Evolutionary conservation across 192 early-diverging fungal species (phyloP).

Genomic region (Backusella morwellensis): DNA sequence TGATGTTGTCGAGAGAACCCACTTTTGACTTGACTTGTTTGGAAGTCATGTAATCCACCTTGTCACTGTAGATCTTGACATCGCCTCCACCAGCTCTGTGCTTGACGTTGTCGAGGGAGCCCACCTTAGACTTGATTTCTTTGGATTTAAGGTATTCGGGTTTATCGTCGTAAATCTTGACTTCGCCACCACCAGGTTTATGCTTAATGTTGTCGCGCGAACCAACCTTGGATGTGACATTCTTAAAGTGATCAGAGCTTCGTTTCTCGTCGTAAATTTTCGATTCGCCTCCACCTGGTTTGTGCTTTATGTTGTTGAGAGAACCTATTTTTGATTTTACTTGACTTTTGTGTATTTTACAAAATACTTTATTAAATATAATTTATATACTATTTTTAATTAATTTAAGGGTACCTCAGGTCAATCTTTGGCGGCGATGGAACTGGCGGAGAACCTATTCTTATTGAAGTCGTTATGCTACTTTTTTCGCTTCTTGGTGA

Average conservation of each 20-base stretch:
- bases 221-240: too few species aligned
- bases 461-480: not conserved
- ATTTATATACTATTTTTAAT: not conserved
- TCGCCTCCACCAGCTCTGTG: not conserved
- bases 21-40: not conserved
- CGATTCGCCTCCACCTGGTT: not conserved
- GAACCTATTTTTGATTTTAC: constrained; percentile 14
- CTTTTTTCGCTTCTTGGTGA: not conserved
- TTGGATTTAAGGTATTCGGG: too few species aligned
- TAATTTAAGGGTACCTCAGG: not conserved
- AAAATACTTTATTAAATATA: not conserved
- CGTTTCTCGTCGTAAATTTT: too few species aligned
- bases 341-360: not conserved
- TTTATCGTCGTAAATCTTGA: too few species aligned
- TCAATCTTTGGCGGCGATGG: not conserved
- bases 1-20: not conserved
- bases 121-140: too few species aligned
- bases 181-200: too few species aligned
- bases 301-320: not conserved
- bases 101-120: not conserved
- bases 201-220: too few species aligned
- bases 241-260: too few species aligned
- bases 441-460: not conserved
- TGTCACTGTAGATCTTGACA: constrained; percentile 9
- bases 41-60: not conserved